Conservation (phyloP, 345 rosid genomes). For the Moringa oleifera region DNA sequence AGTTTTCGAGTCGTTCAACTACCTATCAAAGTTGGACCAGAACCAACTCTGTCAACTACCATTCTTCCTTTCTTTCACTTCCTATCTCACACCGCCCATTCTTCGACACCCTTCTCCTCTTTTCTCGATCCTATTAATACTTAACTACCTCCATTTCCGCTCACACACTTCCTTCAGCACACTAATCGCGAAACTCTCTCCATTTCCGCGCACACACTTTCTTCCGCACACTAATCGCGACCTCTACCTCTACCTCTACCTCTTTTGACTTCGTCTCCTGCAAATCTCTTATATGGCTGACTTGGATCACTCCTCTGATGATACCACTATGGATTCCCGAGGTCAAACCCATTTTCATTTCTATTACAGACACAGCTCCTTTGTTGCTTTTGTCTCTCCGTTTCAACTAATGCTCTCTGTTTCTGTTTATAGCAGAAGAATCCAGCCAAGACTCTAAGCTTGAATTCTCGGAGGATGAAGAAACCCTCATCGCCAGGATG, state of each 20-base stretch:
- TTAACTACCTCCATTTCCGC: not conserved
- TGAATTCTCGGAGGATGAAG: constrained; percentile 49
- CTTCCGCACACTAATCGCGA: not conserved
- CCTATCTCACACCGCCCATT: not conserved
- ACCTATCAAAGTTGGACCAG: constrained; percentile 48
- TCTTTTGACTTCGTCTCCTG: no score
- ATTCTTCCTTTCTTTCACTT: constrained; percentile 21
- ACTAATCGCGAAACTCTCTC: not conserved
- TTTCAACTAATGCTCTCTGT: not conserved
- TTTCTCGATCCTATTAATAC: constrained; percentile 16
- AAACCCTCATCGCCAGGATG: constrained; percentile 45
- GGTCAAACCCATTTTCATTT: constrained; percentile 13
- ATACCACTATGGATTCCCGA: constrained; percentile 23
- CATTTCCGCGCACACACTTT: not conserved
- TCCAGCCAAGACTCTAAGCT: constrained; percentile 29
- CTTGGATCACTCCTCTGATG: constrained; percentile 30
- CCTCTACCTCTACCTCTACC: not conserved
- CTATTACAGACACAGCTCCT: not conserved
- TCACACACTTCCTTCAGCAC: not conserved
- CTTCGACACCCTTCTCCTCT: not conserved
- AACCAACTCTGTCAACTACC: constrained; percentile 32
- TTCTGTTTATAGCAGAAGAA: constrained; percentile 18
- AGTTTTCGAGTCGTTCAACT: constrained; percentile 22
- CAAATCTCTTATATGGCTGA: constrained; percentile 35
- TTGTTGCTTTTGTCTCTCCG: not conserved